Base-by-base conservation (phyloP, 148 eudicot genomes). In the Talinum fruticosum region DNA sequence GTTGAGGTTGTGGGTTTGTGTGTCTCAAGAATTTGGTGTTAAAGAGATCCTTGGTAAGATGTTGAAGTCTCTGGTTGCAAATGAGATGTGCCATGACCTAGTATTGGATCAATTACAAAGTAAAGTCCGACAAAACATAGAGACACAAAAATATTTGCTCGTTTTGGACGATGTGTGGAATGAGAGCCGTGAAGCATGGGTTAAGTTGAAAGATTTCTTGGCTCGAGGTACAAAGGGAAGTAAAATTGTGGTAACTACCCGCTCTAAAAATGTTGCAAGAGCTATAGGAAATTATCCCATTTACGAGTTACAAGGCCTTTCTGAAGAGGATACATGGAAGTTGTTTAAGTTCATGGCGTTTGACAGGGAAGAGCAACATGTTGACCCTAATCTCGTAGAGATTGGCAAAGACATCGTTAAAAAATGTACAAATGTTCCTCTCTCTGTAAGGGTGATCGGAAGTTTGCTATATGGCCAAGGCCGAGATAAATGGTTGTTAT, bases 131-230 rank as follows among this genome's bases (percentile, higher is more conserved):
- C 21, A 57, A 8, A 23, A 36, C 2, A 26, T 78, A 35, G 28
- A 29, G 14, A 37, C 36, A 37, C 28, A 57, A 19, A 36, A n/a
- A 38, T 57, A 36, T 30, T 78, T 78, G 75, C 80, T 78, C 41
- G 80, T 78, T 29, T 45, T 71, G 21, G 80, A 78, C 41, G 80
- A 71, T 61, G 69, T 78, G 30, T 78, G 75, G 68, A 13, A 16
- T 5, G 80, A 70, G 28, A 28, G 19, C 57, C 75, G 10, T 54
- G 35, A 54, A 16, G 23, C 37, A 10, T 70, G 75, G 75, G 18
- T 71, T 26, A 24, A 18, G 0, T 57, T 70, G 38, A 29, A 36
- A 36, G 49, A 49, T 0, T 54, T 54, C n/a, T 32, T 78, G 69
- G 12, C 0, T 0, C 1, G 21, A 36, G 75, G 80, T 36, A 37